Conservation (phyloP, 768 basidiomycete genomes). For the Gelatoporia subvermispora region DNA sequence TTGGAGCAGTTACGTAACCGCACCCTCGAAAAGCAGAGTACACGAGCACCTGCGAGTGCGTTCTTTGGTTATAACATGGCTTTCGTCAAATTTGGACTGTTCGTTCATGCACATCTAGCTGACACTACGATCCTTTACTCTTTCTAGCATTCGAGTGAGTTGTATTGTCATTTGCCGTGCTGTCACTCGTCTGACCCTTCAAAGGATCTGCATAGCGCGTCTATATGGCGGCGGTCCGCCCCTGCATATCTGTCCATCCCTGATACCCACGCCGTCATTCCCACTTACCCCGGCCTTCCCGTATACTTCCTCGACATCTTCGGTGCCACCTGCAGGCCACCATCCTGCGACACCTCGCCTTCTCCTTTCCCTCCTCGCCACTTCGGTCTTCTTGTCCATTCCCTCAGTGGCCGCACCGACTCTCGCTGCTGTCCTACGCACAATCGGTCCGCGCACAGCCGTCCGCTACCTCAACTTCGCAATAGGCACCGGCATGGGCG, state of each 20-base stretch:
- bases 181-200: conserved; percentile 5
- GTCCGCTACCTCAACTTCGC: conserved; percentile 79
- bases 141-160: conserved; percentile 82
- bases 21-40: no score
- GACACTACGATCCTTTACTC: no score
- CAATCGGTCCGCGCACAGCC: conserved; percentile 76
- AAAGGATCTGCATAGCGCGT: conserved; percentile 77
- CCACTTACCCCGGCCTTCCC: conserved; percentile 57
- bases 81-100: no score
- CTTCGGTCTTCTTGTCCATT: conserved; percentile 81
- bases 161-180: neutral
- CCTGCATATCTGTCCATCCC: conserved; percentile 57
- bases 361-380: conserved; percentile 82
- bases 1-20: no score
- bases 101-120: no score
- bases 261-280: conserved; percentile 59
- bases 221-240: conserved; percentile 85
- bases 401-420: conserved; percentile 73
- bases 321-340: conserved; percentile 33
- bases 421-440: conserved; percentile 62
- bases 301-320: conserved; percentile 19
- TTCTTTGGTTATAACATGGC: no score
- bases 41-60: no score
- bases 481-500: conserved; percentile 59
- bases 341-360: conserved; percentile 80